These are phyloP conservation scores for Brachypodium distachyon DNA, from an alignment of 202 grass and related monocot species.

Conservation along the genomic window DNA sequence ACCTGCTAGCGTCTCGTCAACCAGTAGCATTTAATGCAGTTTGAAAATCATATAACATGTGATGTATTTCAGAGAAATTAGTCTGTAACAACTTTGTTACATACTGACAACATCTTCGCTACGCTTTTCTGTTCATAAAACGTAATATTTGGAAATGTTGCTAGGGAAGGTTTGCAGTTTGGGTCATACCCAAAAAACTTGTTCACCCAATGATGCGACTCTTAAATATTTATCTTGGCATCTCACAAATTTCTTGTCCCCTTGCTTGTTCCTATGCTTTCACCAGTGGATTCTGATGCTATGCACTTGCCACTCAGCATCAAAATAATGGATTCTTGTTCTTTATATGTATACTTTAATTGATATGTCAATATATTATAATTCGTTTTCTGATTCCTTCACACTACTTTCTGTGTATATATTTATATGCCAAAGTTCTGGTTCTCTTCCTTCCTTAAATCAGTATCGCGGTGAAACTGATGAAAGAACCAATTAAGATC, in stretches of 20 bases:
- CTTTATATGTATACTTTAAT: slow-evolving; percentile 1
- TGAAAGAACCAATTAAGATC: neutral
- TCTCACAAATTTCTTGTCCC: neutral
- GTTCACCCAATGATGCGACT: neutral
- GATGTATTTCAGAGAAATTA: neutral
- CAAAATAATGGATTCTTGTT: slow-evolving; percentile 17
- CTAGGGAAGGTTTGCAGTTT: neutral
- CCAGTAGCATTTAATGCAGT: neutral
- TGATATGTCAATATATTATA: neutral
- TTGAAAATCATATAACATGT: neutral
- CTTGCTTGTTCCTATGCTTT: slow-evolving; percentile 13
- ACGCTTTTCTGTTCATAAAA: neutral
- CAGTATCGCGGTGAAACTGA: neutral
- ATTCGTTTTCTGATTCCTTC: slow-evolving; percentile 8
- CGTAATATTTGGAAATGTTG: neutral
- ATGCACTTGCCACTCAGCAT: slow-evolving; percentile 1
- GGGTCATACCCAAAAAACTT: neutral
- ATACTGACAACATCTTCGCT: neutral
- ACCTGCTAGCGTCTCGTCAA: neutral
- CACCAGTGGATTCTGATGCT: slow-evolving; percentile 5
- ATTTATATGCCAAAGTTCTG: slow-evolving; percentile 8
- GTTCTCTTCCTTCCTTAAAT: neutral
- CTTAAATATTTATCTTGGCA: neutral
- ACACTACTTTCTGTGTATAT: slow-evolving; percentile 9
- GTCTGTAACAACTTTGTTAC: neutral